These are phyloP conservation scores for Zoysia pacifica DNA, from an alignment of 176 grass and related monocot species.

Conservation along the genomic window DNA sequence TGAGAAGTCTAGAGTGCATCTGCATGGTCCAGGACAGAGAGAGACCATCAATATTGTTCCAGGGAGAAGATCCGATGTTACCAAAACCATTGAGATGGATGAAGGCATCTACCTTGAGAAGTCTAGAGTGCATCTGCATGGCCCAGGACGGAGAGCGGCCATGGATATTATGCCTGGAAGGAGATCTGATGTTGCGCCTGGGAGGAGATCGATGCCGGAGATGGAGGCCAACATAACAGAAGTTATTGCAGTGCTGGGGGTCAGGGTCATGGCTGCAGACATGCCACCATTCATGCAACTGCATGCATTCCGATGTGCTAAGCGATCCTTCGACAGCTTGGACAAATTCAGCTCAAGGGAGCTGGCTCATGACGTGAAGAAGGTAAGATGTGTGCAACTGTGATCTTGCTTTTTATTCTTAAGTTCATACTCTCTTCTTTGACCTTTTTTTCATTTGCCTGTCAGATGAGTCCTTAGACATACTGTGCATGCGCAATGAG, in stretches of 20 bases:
- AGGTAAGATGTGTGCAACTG: slow-evolving; percentile 41
- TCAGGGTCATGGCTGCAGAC: slow-evolving; percentile 68
- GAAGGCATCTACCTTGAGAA: slow-evolving; percentile 38
- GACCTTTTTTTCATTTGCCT: neutral
- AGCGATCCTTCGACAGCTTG: slow-evolving; percentile 60
- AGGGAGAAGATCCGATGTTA: too few relatives aligned
- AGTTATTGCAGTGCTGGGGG: slow-evolving; percentile 55
- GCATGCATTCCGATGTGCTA: slow-evolving; percentile 72
- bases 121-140: slow-evolving; percentile 32
- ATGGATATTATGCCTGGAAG: slow-evolving; percentile 8
- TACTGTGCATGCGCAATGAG: neutral
- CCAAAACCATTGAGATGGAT: slow-evolving; percentile 11
- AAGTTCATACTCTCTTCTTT: neutral
- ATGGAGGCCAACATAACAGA: slow-evolving; percentile 66
- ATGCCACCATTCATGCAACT: slow-evolving; percentile 83
- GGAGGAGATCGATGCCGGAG: slow-evolving; percentile 76
- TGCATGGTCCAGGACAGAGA: too few relatives aligned
- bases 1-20: too few relatives aligned
- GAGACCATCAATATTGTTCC: too few relatives aligned
- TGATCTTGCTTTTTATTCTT: slow-evolving; percentile 24
- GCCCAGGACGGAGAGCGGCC: slow-evolving; percentile 19
- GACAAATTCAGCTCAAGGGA: slow-evolving; percentile 80
- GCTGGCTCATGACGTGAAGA: slow-evolving; percentile 83
- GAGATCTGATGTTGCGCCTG: slow-evolving; percentile 33
- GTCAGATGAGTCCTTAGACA: neutral